Percentiles rank a stretch among this genome's conserved stretches.
Conservation (phyloP, 352 stramenopile genomes). For the Pseudoperonospora humuli region DNA sequence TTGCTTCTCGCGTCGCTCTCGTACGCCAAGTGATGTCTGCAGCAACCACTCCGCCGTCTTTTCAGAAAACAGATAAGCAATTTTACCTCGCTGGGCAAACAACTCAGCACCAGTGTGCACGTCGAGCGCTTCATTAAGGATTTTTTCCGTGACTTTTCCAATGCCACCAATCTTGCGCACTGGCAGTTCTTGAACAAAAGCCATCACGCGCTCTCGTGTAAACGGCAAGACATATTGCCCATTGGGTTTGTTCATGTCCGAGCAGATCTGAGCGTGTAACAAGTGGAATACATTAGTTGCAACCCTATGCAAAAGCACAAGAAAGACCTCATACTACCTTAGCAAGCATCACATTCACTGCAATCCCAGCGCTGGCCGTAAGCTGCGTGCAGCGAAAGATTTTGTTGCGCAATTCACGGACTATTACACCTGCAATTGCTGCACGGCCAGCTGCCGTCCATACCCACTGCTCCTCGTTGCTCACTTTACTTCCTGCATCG, state of each 20-base stretch:
- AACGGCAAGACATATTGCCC: constrained; percentile 89
- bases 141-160: constrained; percentile 94
- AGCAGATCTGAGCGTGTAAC: constrained; percentile 69
- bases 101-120: constrained; percentile 84
- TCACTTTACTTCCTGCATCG: constrained; percentile 10
- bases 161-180: constrained; percentile 93
- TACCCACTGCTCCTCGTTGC: constrained; percentile 1
- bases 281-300: not conserved
- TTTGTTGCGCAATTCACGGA: constrained; percentile 75
- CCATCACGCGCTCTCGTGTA: constrained; percentile 56
- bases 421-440: constrained; percentile 46
- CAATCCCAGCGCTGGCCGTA: constrained; percentile 91
- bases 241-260: constrained; percentile 95
- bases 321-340: constrained; percentile 52
- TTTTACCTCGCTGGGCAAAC: constrained; percentile 42
- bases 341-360: constrained; percentile 87
- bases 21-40: constrained; percentile 61
- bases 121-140: constrained; percentile 62
- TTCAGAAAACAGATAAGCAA: constrained; percentile 60
- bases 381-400: constrained; percentile 86
- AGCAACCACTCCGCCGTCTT: constrained; percentile 66
- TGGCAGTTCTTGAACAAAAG: constrained; percentile 85
- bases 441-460: constrained; percentile 10
- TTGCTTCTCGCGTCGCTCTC: constrained; percentile 34
- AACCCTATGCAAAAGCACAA: not conserved